Evolutionary conservation across 1,139 yeast species (phyloP).

Genomic region (Tardiomyces depauwii): DNA sequence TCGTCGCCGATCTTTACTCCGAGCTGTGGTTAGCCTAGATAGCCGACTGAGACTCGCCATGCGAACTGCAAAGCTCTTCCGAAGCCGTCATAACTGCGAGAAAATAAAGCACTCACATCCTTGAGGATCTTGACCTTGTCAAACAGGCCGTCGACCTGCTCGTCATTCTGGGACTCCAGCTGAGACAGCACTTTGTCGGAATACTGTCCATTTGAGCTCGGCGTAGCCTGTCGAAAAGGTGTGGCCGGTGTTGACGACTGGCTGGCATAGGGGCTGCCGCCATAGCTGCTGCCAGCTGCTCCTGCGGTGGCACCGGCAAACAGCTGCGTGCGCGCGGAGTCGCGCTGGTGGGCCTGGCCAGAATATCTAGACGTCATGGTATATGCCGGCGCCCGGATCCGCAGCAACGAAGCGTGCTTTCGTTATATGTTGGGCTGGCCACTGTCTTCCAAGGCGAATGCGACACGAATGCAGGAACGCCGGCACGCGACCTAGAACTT

Average conservation of each 20-base stretch:
- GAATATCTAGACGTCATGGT: conserved; percentile 12
- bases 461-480: no score
- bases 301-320: conserved; percentile 21
- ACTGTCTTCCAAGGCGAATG: no score
- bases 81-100: no score
- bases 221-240: conserved; percentile 15
- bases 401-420: no score
- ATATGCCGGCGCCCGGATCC: no score
- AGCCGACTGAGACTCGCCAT: no score
- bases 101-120: conserved; percentile 19
- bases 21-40: background rate
- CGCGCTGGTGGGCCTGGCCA: conserved; percentile 23
- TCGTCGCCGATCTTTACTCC: conserved; percentile 72
- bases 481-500: no score
- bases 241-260: conserved; percentile 2
- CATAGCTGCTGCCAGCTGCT: background rate
- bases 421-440: background rate
- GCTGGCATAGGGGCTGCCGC: conserved; percentile 1
- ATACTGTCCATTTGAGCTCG: conserved; percentile 33
- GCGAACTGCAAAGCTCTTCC: no score
- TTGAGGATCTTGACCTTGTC: conserved; percentile 63
- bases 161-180: conserved; percentile 76
- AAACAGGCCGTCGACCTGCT: conserved; percentile 58
- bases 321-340: conserved; percentile 23
- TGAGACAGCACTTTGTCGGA: conserved; percentile 49